A percentile compares a stretch with the other conserved stretches of the same genome.
These are phyloP conservation scores for Colletotrichum graminicola DNA, from an alignment of 2,329 filamentous ascomycete genomes.

Conservation along the genomic window DNA sequence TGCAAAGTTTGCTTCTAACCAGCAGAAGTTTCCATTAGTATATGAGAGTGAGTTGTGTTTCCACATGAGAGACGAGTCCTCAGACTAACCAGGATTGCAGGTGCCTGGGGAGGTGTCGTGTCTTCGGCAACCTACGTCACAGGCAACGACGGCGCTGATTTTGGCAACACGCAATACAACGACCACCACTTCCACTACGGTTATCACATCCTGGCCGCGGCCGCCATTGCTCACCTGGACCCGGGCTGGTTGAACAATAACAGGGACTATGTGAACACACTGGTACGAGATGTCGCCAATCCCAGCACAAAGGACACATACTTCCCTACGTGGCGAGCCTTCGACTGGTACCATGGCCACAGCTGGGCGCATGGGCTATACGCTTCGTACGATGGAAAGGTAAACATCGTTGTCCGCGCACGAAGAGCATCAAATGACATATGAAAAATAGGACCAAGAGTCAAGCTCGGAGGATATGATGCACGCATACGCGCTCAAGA, in stretches of 20 bases:
- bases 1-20: conserved; percentile 73
- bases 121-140: conserved; percentile 80
- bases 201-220: conserved; percentile 90
- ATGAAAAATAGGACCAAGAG: conserved; percentile 72
- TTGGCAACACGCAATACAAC: conserved; percentile 90
- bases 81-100: conserved; percentile 49
- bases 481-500: conserved; percentile 88
- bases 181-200: conserved; percentile 84
- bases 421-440: conserved; percentile 8
- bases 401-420: conserved; percentile 36
- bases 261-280: conserved; percentile 82
- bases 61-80: background rate
- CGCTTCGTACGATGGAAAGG: conserved; percentile 79
- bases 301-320: conserved; percentile 76
- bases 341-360: conserved; percentile 96
- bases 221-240: conserved; percentile 85
- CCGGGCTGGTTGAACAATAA: conserved; percentile 79
- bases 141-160: conserved; percentile 79
- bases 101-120: conserved; percentile 83
- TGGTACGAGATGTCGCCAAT: conserved; percentile 88
- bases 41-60: conserved; percentile 66
- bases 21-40: conserved; percentile 74
- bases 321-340: conserved; percentile 86
- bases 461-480: conserved; percentile 92
- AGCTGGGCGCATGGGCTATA: conserved; percentile 90